A percentile compares a stretch with the other conserved stretches of the same genome.
phyloP scores from a whole-genome alignment of 257 asterid genomes.

The Jacaranda copaia region DNA sequence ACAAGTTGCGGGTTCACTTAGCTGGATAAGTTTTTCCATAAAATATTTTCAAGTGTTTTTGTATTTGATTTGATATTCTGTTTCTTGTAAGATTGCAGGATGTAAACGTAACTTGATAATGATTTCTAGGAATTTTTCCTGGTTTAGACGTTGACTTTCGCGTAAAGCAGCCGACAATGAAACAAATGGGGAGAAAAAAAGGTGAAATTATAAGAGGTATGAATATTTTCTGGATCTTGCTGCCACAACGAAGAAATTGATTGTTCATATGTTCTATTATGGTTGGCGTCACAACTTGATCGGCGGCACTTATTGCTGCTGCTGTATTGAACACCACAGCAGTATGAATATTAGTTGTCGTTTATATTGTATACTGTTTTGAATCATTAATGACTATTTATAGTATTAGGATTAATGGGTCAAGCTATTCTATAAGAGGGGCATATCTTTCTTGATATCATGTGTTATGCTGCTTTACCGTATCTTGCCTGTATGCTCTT shows the following conservation, averaged over 20 bases:
- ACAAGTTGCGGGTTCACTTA: slow-evolving; percentile 61
- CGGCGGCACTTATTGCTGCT: too few species aligned
- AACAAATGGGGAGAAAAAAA: not conserved
- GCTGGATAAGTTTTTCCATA: slow-evolving; percentile 39
- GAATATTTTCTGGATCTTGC: slow-evolving; percentile 1
- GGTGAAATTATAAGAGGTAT: not conserved
- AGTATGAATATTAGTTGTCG: too few species aligned
- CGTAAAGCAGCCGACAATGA: slow-evolving; percentile 9
- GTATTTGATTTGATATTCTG: slow-evolving; percentile 22
- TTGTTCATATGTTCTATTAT: not conserved
- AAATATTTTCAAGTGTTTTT: slow-evolving; percentile 8
- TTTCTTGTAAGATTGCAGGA: slow-evolving; percentile 38
- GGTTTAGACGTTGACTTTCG: slow-evolving; percentile 19
- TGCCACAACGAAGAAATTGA: not conserved
- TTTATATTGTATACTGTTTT: too few species aligned
- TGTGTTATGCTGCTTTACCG: too few species aligned
- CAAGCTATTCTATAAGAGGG: too few species aligned
- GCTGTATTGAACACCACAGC: too few species aligned
- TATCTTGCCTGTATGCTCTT: too few species aligned
- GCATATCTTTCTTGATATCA: too few species aligned
- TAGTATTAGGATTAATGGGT: too few species aligned
- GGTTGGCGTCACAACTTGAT: too few species aligned
- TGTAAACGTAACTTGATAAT: slow-evolving; percentile 43
- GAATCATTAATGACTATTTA: too few species aligned
- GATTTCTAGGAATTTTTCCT: slow-evolving; percentile 30